A percentile compares a stretch with the other conserved stretches of the same genome.
These are phyloP conservation scores for Hyphodiscus hymeniophilus DNA, from an alignment of 495 filamentous ascomycete genomes.

Conservation along the genomic window DNA sequence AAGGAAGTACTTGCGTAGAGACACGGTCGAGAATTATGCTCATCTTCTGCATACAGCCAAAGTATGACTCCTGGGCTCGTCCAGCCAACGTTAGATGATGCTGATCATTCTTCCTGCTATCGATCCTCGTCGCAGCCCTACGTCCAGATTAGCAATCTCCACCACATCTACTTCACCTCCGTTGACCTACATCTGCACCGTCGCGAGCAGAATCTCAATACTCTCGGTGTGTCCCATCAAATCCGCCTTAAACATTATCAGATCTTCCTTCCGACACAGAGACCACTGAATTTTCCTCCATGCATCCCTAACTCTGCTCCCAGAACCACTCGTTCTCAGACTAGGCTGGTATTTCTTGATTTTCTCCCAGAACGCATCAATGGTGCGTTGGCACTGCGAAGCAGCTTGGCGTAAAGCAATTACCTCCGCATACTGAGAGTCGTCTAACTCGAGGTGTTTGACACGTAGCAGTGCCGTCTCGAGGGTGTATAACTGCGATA, in stretches of 20 bases:
- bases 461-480: constrained; percentile 24
- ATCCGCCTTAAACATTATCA: constrained; percentile 23
- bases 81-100: constrained; percentile 6
- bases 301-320: constrained; percentile 14
- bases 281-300: constrained; percentile 27
- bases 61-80: constrained; percentile 8
- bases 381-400: constrained; percentile 24
- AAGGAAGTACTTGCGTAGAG: constrained; percentile 8
- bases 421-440: constrained; percentile 10
- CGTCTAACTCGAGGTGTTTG: constrained; percentile 22
- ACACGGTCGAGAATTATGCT: constrained; percentile 5
- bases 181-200: constrained; percentile 19
- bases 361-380: constrained; percentile 24
- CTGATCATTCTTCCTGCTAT: not conserved
- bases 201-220: constrained; percentile 23
- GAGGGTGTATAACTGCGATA: constrained; percentile 24
- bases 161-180: not conserved
- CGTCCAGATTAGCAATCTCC: not conserved
- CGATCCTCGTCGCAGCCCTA: not conserved
- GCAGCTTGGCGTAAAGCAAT: constrained; percentile 23
- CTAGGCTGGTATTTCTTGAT: constrained; percentile 22
- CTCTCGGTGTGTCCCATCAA: constrained; percentile 23
- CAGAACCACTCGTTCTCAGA: constrained; percentile 10
- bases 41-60: constrained; percentile 13
- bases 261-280: constrained; percentile 24